phyloP scores from a whole-genome alignment of 2,329 filamentous ascomycete genomes.

The Colletotrichum tofieldiae region DNA sequence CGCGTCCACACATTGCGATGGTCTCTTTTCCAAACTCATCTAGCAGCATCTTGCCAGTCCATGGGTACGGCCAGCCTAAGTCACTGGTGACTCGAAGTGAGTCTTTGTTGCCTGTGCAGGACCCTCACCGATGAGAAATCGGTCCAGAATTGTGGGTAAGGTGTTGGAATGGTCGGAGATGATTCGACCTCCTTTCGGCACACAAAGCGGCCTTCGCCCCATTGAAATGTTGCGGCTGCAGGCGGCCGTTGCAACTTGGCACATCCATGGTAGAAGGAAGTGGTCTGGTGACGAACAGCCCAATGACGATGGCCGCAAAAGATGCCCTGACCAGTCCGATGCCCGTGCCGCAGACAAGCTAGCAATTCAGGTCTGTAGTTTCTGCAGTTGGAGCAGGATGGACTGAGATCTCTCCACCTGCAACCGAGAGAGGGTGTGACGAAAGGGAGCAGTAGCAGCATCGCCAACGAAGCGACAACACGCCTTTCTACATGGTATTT shows the following conservation, averaged over 20 bases:
- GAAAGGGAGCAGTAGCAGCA: constrained; percentile 29
- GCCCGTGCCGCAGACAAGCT: constrained; percentile 27
- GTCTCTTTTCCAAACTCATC: background rate
- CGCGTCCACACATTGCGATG: background rate
- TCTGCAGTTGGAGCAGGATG: constrained; percentile 28
- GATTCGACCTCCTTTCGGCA: constrained; percentile 31
- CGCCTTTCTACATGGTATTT: constrained; percentile 14
- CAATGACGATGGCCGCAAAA: constrained; percentile 37
- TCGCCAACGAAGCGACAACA: constrained; percentile 16
- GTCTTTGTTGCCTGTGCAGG: constrained; percentile 18
- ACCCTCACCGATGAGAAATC: constrained; percentile 34
- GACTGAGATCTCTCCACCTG: constrained; percentile 36
- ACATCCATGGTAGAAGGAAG: constrained; percentile 32
- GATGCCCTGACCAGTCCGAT: constrained; percentile 20
- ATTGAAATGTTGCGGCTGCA: constrained; percentile 36
- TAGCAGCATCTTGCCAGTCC: constrained; percentile 8
- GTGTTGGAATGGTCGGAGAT: constrained; percentile 19
- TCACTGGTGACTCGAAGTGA: constrained; percentile 16
- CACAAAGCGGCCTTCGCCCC: constrained; percentile 25
- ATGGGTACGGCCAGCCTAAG: constrained; percentile 4
- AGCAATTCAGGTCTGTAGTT: constrained; percentile 17
- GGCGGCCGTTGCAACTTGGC: constrained; percentile 40
- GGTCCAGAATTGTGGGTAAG: constrained; percentile 28
- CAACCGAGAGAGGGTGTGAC: constrained; percentile 33
- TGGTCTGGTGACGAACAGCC: constrained; percentile 22